Percentiles rank a stretch among this genome's conserved stretches.
phyloP scores from a whole-genome alignment of 306 rosid species.

The Vicia villosa region DNA sequence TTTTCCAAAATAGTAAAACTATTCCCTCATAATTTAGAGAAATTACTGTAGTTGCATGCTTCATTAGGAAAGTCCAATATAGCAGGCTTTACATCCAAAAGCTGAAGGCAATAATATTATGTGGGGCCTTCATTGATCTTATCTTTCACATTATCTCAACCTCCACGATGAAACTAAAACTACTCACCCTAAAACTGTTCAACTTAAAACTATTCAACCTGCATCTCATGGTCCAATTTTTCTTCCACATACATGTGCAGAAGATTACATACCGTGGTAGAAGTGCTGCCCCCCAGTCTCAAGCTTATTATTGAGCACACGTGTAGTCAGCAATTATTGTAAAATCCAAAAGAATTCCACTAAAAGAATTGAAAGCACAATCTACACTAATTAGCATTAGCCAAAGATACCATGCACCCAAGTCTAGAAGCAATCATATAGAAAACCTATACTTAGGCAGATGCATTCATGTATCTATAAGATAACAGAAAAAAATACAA shows the following conservation, averaged over 20 bases:
- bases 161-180: slow-evolving; percentile 36
- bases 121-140: slow-evolving; percentile 28
- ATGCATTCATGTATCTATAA: not conserved
- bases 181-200: slow-evolving; percentile 29
- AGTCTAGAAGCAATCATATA: not conserved
- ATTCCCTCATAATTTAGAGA: slow-evolving; percentile 35
- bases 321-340: slow-evolving; percentile 21
- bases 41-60: slow-evolving; percentile 28
- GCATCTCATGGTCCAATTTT: slow-evolving; percentile 45
- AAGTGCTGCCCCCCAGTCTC: slow-evolving; percentile 34
- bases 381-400: slow-evolving; percentile 8
- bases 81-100: slow-evolving; percentile 25
- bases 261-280: slow-evolving; percentile 23
- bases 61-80: slow-evolving; percentile 35
- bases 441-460: slow-evolving; percentile 24
- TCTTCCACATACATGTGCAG: slow-evolving; percentile 46
- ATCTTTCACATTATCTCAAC: slow-evolving; percentile 34
- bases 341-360: slow-evolving; percentile 22
- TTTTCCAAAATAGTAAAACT: slow-evolving; percentile 36
- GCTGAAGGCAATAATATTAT: slow-evolving; percentile 31
- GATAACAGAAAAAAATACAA: not conserved
- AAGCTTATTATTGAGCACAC: slow-evolving; percentile 36
- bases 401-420: slow-evolving; percentile 16
- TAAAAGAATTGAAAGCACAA: slow-evolving; percentile 16
- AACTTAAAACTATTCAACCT: slow-evolving; percentile 39